These are phyloP conservation scores for Thelephora ganbajun DNA, from an alignment of 768 basidiomycete genomes.

Conservation along the genomic window DNA sequence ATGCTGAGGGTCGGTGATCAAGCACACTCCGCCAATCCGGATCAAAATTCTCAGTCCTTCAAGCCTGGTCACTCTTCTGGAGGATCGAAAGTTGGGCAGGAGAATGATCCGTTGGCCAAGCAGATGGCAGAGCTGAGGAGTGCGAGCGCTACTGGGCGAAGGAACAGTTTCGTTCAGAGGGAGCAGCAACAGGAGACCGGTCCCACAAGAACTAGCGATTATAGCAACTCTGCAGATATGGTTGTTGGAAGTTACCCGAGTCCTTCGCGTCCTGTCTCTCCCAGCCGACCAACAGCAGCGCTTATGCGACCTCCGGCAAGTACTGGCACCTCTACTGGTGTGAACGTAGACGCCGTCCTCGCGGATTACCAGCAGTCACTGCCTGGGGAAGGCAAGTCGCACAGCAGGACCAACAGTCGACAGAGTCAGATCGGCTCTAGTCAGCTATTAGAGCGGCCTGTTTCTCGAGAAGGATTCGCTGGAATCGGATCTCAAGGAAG, in stretches of 20 bases:
- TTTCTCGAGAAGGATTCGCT: constrained; percentile 41
- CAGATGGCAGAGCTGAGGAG: constrained; percentile 43
- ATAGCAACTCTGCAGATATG: constrained; percentile 59
- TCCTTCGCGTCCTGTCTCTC: constrained; percentile 61
- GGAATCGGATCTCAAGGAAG: constrained; percentile 71
- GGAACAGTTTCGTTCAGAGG: constrained; percentile 11
- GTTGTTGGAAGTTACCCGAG: constrained; percentile 67
- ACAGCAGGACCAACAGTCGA: constrained; percentile 39
- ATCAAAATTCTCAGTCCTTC: constrained; percentile 12
- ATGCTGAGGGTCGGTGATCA: constrained; percentile 59
- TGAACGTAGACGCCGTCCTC: constrained; percentile 63
- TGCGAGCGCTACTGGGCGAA: constrained; percentile 32
- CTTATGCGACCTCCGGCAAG: constrained; percentile 58
- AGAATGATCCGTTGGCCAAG: constrained; percentile 47
- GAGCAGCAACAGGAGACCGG: neutral
- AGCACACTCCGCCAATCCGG: constrained; percentile 32
- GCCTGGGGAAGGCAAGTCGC: constrained; percentile 66
- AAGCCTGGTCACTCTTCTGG: constrained; percentile 7
- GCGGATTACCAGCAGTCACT: constrained; percentile 71
- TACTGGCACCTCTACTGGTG: constrained; percentile 25
- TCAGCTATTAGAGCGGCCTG: constrained; percentile 26
- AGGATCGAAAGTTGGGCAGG: constrained; percentile 20
- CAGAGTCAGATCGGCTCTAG: constrained; percentile 17
- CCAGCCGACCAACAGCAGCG: constrained; percentile 55
- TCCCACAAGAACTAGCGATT: constrained; percentile 28